Percentiles rank a stretch among this genome's conserved stretches.
These are phyloP conservation scores for Phyllosticta paracitricarpa DNA, from an alignment of 2,329 filamentous ascomycete species.

Conservation along the genomic window DNA sequence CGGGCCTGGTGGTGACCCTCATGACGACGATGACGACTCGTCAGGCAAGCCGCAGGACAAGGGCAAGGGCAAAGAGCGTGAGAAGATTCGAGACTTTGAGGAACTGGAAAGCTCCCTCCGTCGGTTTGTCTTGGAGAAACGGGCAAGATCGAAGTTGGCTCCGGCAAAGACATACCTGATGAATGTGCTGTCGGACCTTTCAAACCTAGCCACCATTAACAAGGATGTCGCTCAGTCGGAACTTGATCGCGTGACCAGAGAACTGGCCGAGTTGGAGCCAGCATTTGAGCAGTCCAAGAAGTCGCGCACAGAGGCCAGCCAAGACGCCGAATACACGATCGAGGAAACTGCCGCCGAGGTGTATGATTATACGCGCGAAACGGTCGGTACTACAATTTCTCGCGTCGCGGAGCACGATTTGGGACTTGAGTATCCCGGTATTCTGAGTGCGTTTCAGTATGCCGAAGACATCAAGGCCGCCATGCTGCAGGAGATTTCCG, in stretches of 20 bases:
- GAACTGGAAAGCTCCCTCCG: slow-evolving; percentile 79
- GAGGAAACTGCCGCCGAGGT: slow-evolving; percentile 78
- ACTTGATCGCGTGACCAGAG: slow-evolving; percentile 68
- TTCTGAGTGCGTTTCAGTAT: slow-evolving; percentile 79
- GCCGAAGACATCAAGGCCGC: slow-evolving; percentile 87
- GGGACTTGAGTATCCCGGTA: slow-evolving; percentile 75
- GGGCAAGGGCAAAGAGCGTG: slow-evolving; percentile 57
- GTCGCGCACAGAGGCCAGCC: slow-evolving; percentile 67
- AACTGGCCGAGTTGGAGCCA: slow-evolving; percentile 75
- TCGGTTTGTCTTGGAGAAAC: slow-evolving; percentile 90
- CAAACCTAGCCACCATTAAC: slow-evolving; percentile 76
- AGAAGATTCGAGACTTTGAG: slow-evolving; percentile 83
- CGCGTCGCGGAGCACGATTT: slow-evolving; percentile 68
- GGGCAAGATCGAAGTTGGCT: slow-evolving; percentile 87
- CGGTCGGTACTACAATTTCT: slow-evolving; percentile 64
- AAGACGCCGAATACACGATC: slow-evolving; percentile 70
- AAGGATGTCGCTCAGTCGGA: slow-evolving; percentile 77
- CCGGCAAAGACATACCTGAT: slow-evolving; percentile 91
- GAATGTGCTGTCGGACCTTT: slow-evolving; percentile 82
- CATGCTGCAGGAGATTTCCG: slow-evolving; percentile 80
- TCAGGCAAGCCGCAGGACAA: slow-evolving; percentile 47
- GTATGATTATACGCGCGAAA: slow-evolving; percentile 71
- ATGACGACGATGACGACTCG: slow-evolving; percentile 36
- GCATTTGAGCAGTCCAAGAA: slow-evolving; percentile 75
- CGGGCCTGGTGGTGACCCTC: slow-evolving; percentile 25